Evolutionary conservation across 176 grass and related monocot species (phyloP), one percentile per base, ranked within the genome.

Genomic region (Aegilops bicornis): DNA sequence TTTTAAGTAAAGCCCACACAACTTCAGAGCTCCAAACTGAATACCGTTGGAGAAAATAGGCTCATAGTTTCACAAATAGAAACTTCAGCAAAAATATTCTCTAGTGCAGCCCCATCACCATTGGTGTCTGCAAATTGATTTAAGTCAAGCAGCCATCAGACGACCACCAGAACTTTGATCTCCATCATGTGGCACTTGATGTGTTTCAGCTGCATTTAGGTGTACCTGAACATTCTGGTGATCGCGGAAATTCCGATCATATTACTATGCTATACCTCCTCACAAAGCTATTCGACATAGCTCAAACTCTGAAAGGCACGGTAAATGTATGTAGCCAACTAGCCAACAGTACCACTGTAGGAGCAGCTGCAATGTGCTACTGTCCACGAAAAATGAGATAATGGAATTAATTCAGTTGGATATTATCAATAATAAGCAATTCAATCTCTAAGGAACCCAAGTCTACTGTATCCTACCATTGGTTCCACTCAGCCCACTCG

Each of bases 391-490:
- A 88, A 59, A 24, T 60, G 72, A 20, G 32, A 30, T 68, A 63
- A n/a, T 17, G 37, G 5, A 52, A 39, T n/a, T 25, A 48, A 60
- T 50, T 25, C 37, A 52, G 81, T 50, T 61, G 16, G 37, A 71
- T 39, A 54, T 15, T 30, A 23, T 43, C 35, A 76, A 54, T 31
- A 68, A 37, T 45, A 65, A 79, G 58, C 8, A 43, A 65, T 66
- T 74, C 67, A 42, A 54, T 71, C 65, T 88, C 39, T 16, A 84
- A 79, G 69, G 59, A 72, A 73, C 79, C n/a, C n/a, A 54, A 64
- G 63, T 78, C 6, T 64, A 31, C 64, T 37, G 24, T 86, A n/a
- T 79, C 25, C 23, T 82, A 29, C 39, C 25, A 32, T 40, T 86
- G 52, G 17, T 50, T 82, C 72, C 63, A 82, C 37, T 81, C 68